These are phyloP conservation scores for Penicillium sp. DNA, from an alignment of 2,329 filamentous ascomycete genomes.

Conservation along the genomic window DNA sequence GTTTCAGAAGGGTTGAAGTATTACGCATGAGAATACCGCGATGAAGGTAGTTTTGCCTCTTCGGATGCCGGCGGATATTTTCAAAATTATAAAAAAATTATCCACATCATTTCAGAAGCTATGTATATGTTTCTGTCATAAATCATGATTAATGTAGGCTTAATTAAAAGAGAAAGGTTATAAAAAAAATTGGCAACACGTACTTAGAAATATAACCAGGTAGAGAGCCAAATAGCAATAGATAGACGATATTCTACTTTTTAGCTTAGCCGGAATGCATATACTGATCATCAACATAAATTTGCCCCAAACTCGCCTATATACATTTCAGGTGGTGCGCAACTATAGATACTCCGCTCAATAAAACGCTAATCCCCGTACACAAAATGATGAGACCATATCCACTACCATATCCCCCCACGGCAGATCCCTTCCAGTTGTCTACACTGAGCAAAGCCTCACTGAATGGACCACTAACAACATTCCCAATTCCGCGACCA, in stretches of 20 bases:
- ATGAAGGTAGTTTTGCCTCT: neutral
- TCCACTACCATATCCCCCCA: constrained; percentile 28
- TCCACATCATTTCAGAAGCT: neutral
- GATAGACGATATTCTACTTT: neutral
- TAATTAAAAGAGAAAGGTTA: too few species aligned
- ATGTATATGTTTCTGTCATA: too few species aligned
- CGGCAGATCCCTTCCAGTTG: constrained; percentile 15
- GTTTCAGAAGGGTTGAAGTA: neutral
- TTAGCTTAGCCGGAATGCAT: neutral
- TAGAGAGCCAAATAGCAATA: neutral
- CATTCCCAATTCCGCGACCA: constrained; percentile 53
- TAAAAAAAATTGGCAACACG: neutral
- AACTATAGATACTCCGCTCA: constrained; percentile 29
- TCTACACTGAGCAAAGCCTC: constrained; percentile 37
- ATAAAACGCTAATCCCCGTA: constrained; percentile 27
- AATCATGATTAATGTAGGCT: too few species aligned
- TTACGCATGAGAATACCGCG: neutral
- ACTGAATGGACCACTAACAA: constrained; percentile 53
- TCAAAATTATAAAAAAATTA: neutral
- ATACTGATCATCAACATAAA: constrained; percentile 3
- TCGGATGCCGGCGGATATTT: neutral
- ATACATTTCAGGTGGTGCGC: constrained; percentile 22
- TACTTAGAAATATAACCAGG: neutral
- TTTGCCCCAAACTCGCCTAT: constrained; percentile 3
- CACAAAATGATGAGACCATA: constrained; percentile 32